Evolutionary conservation across 2,329 filamentous ascomycete genomes (phyloP).

Genomic region (Claviceps humidiphila): DNA sequence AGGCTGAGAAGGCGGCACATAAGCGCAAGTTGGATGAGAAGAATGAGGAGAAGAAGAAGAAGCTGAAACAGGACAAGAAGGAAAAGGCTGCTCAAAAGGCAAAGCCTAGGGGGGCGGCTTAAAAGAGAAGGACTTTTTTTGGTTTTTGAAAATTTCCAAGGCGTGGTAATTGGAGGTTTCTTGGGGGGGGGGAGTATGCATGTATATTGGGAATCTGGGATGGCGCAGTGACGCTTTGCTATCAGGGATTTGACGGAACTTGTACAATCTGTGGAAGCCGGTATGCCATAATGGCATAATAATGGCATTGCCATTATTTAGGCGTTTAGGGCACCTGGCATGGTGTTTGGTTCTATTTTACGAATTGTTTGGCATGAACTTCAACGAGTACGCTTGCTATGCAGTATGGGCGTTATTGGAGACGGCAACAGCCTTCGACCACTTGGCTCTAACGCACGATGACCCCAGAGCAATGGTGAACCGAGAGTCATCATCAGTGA

Average conservation of each 20-base stretch:
- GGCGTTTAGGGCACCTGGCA: not conserved
- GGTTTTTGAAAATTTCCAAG: too few relatives aligned
- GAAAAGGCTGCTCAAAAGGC: slow-evolving; percentile 85
- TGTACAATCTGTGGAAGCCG: not conserved
- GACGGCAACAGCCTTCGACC: too few relatives aligned
- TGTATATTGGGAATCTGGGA: not conserved
- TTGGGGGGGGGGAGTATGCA: not conserved
- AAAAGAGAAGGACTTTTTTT: not conserved
- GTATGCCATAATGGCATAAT: not conserved
- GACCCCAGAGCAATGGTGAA: too few relatives aligned
- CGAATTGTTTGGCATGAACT: too few relatives aligned
- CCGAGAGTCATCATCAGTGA: too few relatives aligned
- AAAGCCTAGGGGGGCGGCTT: slow-evolving; percentile 59
- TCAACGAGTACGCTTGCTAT: too few relatives aligned
- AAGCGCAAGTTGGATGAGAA: slow-evolving; percentile 95
- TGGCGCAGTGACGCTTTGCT: not conserved
- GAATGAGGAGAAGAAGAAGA: slow-evolving; percentile 86
- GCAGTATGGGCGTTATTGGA: too few relatives aligned
- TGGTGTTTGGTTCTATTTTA: too few relatives aligned
- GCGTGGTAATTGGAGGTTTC: not conserved
- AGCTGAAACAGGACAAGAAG: slow-evolving; percentile 85
- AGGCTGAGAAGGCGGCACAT: slow-evolving; percentile 66
- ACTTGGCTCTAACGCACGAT: too few relatives aligned
- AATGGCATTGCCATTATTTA: too few relatives aligned
- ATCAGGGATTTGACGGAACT: not conserved